Conservation (phyloP, 2,329 filamentous ascomycete species). For the Colletotrichum cuscutae region DNA sequence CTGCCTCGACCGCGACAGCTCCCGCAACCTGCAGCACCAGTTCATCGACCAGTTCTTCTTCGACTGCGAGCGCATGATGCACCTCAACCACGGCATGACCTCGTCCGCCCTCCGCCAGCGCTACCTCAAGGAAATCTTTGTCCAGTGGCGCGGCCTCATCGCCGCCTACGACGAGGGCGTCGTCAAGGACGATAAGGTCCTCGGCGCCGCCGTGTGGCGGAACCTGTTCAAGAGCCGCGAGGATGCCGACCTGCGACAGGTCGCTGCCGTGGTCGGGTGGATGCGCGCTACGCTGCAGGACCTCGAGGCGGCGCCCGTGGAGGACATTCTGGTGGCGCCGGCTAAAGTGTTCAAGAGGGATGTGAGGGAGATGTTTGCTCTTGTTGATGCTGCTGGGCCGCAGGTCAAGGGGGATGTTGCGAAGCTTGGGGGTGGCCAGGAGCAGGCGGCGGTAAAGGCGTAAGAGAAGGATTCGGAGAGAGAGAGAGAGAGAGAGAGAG, state of each 20-base stretch:
- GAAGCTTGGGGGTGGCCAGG: constrained; percentile 9
- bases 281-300: constrained; percentile 60
- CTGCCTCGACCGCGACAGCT: constrained; percentile 75
- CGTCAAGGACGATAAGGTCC: constrained; percentile 78
- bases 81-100: constrained; percentile 77
- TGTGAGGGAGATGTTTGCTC: constrained; percentile 46
- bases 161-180: constrained; percentile 87
- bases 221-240: constrained; percentile 83
- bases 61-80: constrained; percentile 86
- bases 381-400: constrained; percentile 46
- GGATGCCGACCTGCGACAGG: constrained; percentile 59
- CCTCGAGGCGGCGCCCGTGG: constrained; percentile 62
- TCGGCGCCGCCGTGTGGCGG: constrained; percentile 89
- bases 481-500: too few species aligned
- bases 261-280: constrained; percentile 67
- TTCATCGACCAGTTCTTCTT: constrained; percentile 96
- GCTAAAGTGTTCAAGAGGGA: constrained; percentile 57
- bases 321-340: constrained; percentile 49
- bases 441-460: constrained; percentile 36
- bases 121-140: constrained; percentile 87
- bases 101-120: constrained; percentile 69
- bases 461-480: neutral
- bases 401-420: constrained; percentile 37
- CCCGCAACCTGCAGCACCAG: constrained; percentile 86
- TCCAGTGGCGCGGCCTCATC: constrained; percentile 90